Base-by-base conservation (phyloP, 352 stramenopile genomes). In the Phytophthora ramorum region DNA sequence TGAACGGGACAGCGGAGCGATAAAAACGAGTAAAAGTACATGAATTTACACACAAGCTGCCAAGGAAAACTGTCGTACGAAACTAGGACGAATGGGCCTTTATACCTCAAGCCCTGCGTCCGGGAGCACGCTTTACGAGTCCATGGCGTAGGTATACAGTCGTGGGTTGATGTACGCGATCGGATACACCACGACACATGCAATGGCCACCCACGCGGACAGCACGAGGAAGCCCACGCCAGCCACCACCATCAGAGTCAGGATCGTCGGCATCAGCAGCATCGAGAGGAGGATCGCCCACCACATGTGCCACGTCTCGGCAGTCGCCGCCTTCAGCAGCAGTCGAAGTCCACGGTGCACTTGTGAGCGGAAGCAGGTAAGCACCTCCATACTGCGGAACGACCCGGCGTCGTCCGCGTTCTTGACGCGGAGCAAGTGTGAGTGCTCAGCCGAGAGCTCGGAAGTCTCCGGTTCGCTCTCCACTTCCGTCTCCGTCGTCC, bases 311-410 rank as follows among this genome's bases (percentile, higher is more conserved):
- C 52, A 73, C 48, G 53, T 47, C 47, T 73, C 66, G 3, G 66
- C 52, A 34, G 66, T 62, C 20, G 49, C 45, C 10, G 50, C 26
- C 30, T 70, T 62, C 24, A 68, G 19, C 22, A 62, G 49, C 19
- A 72, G 58, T 46, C 64, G 64, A 17, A 72, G 45, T 4, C 64
- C 64, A 12, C 64, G 64, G 17, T 40, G 46, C 22, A 58, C 58
- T 67, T 72, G 20, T 22, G 64, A 61, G 22, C 58, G 58, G 51
- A 72, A 72, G 47, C 64, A 72, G 13, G 58, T 64, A n/a, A 72
- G 40, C 38, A 72, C 64, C 26, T 72, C 64, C 37, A 72, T 68
- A 19, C 45, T 69, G 30, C 58, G 37, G 50, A 72, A 72, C 9
- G 45, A 72, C 3, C 47, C 58, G 7, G 43, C 38, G 22, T 46